Evolutionary conservation across 345 rosid species (phyloP), one percentile per base, ranked within the genome.

Genomic region (Rhodamnia argentea): DNA sequence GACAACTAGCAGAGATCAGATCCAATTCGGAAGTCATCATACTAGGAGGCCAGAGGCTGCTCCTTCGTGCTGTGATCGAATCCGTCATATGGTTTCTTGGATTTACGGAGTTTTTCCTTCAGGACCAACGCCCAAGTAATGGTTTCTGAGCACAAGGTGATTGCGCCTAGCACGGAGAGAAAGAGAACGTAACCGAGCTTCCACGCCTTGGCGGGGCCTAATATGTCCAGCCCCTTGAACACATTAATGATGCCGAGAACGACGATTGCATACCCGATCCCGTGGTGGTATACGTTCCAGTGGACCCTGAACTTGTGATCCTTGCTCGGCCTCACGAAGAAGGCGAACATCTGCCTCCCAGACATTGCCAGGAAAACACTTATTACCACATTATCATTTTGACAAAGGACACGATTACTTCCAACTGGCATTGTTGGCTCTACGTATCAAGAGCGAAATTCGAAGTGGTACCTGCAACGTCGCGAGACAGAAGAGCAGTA

Each of bases 201-300:
- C 94, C 95, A 96, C 57, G 91, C 90, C 10, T 91, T 58, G 51
- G 76, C 90, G 2, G 98, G 99, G 0, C 58, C 88, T 90, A 96
- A 92, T 59, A 96, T 95, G 74, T 88, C 83, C 1, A 94, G 85
- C 62, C 99, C 99, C 88, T 96, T 95, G 84, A 93, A 95, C 53
- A 95, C 93, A 82, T 96, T 96, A 84, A 94, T 7, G 85, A 96
- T 87, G 75, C 96, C 96, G 0, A 96, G 94, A 52, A 89, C 40
- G 5, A 95, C 60, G n/a, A 96, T 90, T 10, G 91, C 59, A 62
- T 93, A 95, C 52, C 99, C 99, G 3, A 95, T 82, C 7, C 94
- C 86, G 42, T 95, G 98, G 87, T 96, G 99, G 87, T 96, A 95
- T 59, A 96, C 87, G 82, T 95, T 95, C 99, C 99, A 96, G 88